phyloP scores from a whole-genome alignment of 2,329 filamentous ascomycete genomes.

The Colletotrichum sp. region DNA sequence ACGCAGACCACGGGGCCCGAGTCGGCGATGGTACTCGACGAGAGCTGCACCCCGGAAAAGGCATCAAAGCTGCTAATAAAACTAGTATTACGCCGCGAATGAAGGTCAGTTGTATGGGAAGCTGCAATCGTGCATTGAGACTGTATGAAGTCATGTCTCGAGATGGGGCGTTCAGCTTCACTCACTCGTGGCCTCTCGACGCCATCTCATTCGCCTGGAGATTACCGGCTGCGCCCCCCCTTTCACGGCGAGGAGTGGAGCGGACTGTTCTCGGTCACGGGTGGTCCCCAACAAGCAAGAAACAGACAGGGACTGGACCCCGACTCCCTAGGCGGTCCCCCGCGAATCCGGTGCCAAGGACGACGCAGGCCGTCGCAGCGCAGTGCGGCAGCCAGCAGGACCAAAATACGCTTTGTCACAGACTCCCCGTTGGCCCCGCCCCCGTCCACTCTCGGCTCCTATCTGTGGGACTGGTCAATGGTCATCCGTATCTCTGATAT shows the following conservation, averaged over 20 bases:
- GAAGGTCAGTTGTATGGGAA: neutral
- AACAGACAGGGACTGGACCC: slow-evolving; percentile 17
- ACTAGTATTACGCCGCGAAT: neutral
- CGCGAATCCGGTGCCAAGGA: slow-evolving; percentile 19
- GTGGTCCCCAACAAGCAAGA: slow-evolving; percentile 13
- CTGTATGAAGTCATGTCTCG: slow-evolving; percentile 2
- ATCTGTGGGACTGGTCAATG: neutral
- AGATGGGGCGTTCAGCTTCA: neutral
- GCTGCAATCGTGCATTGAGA: slow-evolving; percentile 6
- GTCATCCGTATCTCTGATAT: neutral
- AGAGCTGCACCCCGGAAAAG: neutral
- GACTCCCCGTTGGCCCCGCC: slow-evolving; percentile 1
- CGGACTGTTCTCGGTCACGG: neutral
- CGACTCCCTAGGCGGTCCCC: slow-evolving; percentile 3
- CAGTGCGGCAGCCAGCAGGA: neutral
- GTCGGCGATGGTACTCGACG: neutral
- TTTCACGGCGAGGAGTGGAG: neutral
- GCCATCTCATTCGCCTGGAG: slow-evolving; percentile 40
- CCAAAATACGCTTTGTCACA: slow-evolving; percentile 19
- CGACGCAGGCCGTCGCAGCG: slow-evolving; percentile 1
- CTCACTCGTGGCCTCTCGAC: slow-evolving; percentile 41
- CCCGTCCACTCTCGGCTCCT: slow-evolving; percentile 1
- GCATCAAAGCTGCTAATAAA: slow-evolving; percentile 7
- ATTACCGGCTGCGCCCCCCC: slow-evolving; percentile 3
- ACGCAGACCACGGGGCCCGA: slow-evolving; percentile 1